phyloP scores from a whole-genome alignment of 176 grass and related monocot species.

The Metroxylon sagu region DNA sequence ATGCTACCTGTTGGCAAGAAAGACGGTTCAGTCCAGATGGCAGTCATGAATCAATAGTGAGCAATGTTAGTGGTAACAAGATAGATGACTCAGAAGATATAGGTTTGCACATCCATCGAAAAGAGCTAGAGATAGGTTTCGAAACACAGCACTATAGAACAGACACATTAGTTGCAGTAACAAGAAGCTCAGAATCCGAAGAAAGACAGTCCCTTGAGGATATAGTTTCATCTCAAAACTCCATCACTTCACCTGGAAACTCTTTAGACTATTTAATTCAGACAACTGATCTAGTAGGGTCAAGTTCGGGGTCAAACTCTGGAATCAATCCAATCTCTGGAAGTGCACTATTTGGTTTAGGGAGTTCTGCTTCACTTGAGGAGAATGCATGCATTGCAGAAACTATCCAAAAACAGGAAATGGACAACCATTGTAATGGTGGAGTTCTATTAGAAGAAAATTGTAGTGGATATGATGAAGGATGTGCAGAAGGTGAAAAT shows the following conservation, averaged over 20 bases:
- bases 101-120: conserved; percentile 10
- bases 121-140: conserved; percentile 30
- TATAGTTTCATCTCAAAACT: conserved; percentile 29
- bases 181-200: conserved; percentile 8
- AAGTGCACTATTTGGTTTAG: conserved; percentile 8
- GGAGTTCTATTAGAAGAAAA: conserved; percentile 30
- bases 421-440: conserved; percentile 15
- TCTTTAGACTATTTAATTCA: background rate
- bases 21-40: background rate
- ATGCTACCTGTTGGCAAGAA: background rate
- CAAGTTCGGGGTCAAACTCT: conserved; percentile 26
- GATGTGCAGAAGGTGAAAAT: too few species aligned
- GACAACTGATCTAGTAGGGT: conserved; percentile 13
- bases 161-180: conserved; percentile 16
- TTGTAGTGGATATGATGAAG: conserved; percentile 9
- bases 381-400: too few species aligned
- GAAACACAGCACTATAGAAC: conserved; percentile 15
- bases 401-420: conserved; percentile 2
- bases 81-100: conserved; percentile 16
- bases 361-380: conserved; percentile 1
- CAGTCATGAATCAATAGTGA: conserved; percentile 17
- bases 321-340: conserved; percentile 16
- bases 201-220: conserved; percentile 30
- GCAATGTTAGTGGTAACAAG: conserved; percentile 12
- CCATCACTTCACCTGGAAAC: conserved; percentile 13